Evolutionary conservation across 306 rosid species (phyloP), one percentile per base, ranked within the genome.

Genomic region (Amphicarpaea edgeworthii): DNA sequence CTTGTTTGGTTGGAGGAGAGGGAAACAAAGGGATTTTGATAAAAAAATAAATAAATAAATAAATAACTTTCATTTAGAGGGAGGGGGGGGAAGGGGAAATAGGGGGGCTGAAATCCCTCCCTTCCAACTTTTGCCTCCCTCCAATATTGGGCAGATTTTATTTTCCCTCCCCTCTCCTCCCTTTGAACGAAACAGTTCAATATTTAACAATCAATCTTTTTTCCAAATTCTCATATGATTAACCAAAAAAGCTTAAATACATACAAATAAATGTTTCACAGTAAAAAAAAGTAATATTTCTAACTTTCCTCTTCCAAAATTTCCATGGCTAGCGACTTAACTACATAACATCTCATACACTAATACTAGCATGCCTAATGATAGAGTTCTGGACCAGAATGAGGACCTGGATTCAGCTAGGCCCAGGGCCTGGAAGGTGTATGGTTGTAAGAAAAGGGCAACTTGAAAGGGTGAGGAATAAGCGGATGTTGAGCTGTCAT

Each of bases 161-260:
- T 23, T 57, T 57, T 57, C 63, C 63, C 37, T 57, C 8, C 20
- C 64, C 19, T 26, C 41, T 15, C 40, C 65, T 26, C 28, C 59
- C 32, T 6, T 28, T 59, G 64, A 62, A 34, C 43, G 12, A 60
- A 60, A 60, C 23, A 58, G 1, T 58, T 32, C 38, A 26, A 58
- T 32, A 78, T 15, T 59, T 65, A 64, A 54, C n/a, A 62, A 42
- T 72, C 41, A 63, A 51, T 46, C 63, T 58, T 58, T 70, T 30
- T 34, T n/a, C 54, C 47, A 68, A 42, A 67, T 60, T 64, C 77
- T 50, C 50, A 30, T 60, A 61, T 60, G 23, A n/a, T 47, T 70
- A 70, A 37, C 57, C 37, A 23, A 37, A 50, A 67, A 67, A 5
- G 63, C 19, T 58, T 45, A 32, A 20, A 37, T 46, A 64, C 20